phyloP scores from a whole-genome alignment of 352 stramenopile genomes.

The Phytophthora podocarpi region DNA sequence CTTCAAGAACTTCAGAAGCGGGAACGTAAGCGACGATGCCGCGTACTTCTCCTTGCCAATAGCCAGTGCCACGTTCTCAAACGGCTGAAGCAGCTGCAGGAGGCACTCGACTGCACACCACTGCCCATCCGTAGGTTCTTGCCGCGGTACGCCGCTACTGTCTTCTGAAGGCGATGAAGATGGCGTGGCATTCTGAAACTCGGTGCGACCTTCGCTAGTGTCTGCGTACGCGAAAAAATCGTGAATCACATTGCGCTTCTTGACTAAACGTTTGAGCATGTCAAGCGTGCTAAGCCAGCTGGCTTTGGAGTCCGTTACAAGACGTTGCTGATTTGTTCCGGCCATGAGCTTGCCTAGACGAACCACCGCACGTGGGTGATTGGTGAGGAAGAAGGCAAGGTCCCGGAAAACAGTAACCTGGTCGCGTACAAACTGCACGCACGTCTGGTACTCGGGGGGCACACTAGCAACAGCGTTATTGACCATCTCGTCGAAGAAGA shows the following conservation, averaged over 20 bases:
- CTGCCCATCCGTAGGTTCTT: constrained; percentile 36
- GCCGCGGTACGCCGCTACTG: constrained; percentile 15
- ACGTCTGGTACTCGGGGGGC: constrained; percentile 37
- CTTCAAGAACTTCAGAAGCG: constrained; percentile 51
- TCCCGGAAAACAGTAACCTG: constrained; percentile 48
- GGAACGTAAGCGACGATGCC: constrained; percentile 41
- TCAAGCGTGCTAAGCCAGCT: constrained; percentile 56
- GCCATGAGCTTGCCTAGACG: constrained; percentile 47
- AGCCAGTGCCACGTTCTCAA: constrained; percentile 50
- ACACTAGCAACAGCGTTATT: constrained; percentile 44
- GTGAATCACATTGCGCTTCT: constrained; percentile 44
- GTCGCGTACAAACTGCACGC: constrained; percentile 40
- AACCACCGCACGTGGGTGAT: constrained; percentile 46
- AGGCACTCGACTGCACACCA: constrained; percentile 53
- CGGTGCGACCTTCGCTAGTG: constrained; percentile 38
- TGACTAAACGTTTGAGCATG: constrained; percentile 52
- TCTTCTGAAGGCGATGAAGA: constrained; percentile 9
- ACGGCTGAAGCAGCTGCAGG: constrained; percentile 46
- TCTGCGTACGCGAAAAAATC: constrained; percentile 55
- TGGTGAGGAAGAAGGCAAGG: constrained; percentile 50
- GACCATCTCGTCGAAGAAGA: constrained; percentile 52
- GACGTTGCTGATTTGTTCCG: constrained; percentile 38
- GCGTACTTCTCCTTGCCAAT: constrained; percentile 54
- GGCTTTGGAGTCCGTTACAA: constrained; percentile 47
- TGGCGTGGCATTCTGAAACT: constrained; percentile 39